Evolutionary conservation across 495 filamentous ascomycete species (phyloP), one percentile per base, ranked within the genome.

Genomic region (Xylaria acuta): DNA sequence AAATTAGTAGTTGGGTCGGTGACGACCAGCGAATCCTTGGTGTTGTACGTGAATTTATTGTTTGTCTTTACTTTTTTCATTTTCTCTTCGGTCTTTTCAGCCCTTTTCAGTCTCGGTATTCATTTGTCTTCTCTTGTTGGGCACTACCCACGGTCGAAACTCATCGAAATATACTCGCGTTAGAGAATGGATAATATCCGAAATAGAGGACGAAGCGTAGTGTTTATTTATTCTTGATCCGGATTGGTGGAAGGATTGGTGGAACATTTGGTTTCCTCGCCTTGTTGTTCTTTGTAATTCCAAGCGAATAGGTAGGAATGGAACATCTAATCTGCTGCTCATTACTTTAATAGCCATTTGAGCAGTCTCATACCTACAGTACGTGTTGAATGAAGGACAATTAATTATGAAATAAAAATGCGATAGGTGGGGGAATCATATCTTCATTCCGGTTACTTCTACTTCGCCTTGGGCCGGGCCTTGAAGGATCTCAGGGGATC

Each of bases 401-500:
- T 8, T 12, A n/a, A 41, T 38, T 22, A 1, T 41, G 2, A 7
- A 34, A 27, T 43, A 16, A 34, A 25, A 18, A 18, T 1, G n/a
- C 32, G 9, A 36, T 1, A 1, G 2, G 9, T 32, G 43, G 41
- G 40, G 20, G 41, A 41, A 62, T 59, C 40, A 5, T 11, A 1
- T 58, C 0, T 74, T 66, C 16, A 32, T 66, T 62, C 25, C 41
- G 51, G 25, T n/a, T 71, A 45, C 70, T 63, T 41, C 45, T 78
- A 79, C 74, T 84, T 81, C 67, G 79, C 64, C 73, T 85, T 85
- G 59, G 81, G 78, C 68, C 84, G 76, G 1, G 85, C 88, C 79
- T 93, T 97, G 80, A 97, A 97, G 12, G 92, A 92, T 86, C 95
- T 97, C 80, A 99, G 83, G 49, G 95, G 94, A 86, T 99, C 93